Base-by-base conservation (phyloP, 805 yeast genomes). In the Wickerhamiella musiphila region DNA sequence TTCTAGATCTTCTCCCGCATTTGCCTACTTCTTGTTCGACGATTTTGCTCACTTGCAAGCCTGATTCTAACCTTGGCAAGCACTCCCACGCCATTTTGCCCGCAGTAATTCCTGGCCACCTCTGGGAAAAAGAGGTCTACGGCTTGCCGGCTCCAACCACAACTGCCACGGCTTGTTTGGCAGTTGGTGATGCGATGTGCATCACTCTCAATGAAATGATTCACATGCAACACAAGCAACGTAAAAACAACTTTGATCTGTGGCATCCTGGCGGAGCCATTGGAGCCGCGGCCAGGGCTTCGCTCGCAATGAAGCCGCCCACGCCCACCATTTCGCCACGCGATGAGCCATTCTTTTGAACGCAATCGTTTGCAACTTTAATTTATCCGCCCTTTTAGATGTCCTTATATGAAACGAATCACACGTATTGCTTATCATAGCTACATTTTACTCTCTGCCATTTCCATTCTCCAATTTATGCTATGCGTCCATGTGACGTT, bases 251-350 rank as follows among this genome's bases (percentile, higher is more conserved):
- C 23, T 82, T 82, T 53, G 73, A 76, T 6, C 66, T 65, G 39
- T 66, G 75, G 47, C 94, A 82, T 47, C 94, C 94, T 2, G 94
- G 94, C 14, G 94, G 94, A 12, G 77, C 90, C 2, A 81, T 82
- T 47, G 94, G 94, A 11, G 60, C 58, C 33, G 57, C 62, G 5
- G 63, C 56, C 36, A 41, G 44, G 15, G 29, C 34, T 12, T 46
- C 41, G 31, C 26, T 30, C 25, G 7, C 28, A 24, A n/a, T n/a
- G n/a, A n/a, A 23, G 7, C 12, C 10, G 10, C 26, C 22, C 22
- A 20, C 22, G 11, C 22, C 22, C 22, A 11, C 22, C 10, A 11
- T 8, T 8, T 20, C 11, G 11, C 10, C 22, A 20, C 11, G 22
- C 7, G 22, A 20, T 11, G 22, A 8, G 11, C 11, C 22, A 7